Evolutionary conservation across 1,284 basidiomycete species (phyloP), one percentile per base, ranked within the genome.

Genomic region (Trichosporon faecale): DNA sequence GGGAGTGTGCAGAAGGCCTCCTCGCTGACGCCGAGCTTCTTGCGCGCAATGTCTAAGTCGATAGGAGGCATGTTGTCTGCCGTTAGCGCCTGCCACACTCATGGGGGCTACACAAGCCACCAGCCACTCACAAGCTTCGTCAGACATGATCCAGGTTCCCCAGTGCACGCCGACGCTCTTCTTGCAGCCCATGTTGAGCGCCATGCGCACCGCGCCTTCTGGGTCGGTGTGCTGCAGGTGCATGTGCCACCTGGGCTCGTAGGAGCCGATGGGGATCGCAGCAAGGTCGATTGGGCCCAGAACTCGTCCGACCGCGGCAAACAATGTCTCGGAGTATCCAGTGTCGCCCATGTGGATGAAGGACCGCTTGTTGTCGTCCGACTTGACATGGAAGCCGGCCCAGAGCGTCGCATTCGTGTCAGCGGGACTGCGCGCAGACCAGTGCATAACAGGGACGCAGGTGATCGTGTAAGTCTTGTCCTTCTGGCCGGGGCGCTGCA

Each of bases 321-420:
- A 86, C 14, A 85, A 79, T 0, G 80, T 79, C 0, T 82, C 78
- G 5, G 83, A 84, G 75, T 85, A 86, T 65, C 82, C 82, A 2
- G 82, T 83, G 73, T 84, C 82, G 27, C 82, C 82, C 6, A 85
- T 80, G 70, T 85, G 85, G 73, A 85, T 85, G 78, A 85, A 84
- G 16, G 79, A 79, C 14, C 74, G 70, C 16, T 77, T 74, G 44
- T 70, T 74, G 16, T 70, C 72, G 9, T 73, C 75, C 11, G 76
- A 79, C 66, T 82, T 77, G 44, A 85, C 79, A 63, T 83, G 83
- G 74, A 82, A 85, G 0, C 79, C 81, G 6, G 79, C 75, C 83
- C 85, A 86, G 14, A 86, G 79, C 0, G 83, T 83, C 7, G 82
- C 82, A 70, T 86, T 86, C 35, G 84, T 85, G 71, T 85, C 85